A percentile compares a stretch with the other conserved stretches of the same genome.
These are phyloP conservation scores for Colletotrichum sublineola DNA, from an alignment of 2,329 filamentous ascomycete genomes.

Conservation along the genomic window DNA sequence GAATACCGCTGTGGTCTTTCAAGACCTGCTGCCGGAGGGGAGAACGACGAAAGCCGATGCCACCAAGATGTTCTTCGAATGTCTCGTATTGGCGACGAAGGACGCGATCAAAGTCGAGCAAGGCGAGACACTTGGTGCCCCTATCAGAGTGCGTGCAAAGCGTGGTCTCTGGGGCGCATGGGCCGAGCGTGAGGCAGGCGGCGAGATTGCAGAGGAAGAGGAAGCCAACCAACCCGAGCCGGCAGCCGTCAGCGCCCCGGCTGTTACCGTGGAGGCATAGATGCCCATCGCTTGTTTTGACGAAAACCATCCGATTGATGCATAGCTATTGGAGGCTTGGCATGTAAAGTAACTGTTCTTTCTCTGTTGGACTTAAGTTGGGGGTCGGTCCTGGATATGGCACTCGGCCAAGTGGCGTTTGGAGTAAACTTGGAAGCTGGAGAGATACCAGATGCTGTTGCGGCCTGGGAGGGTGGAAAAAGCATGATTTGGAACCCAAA, in stretches of 20 bases:
- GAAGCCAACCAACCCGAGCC: constrained; percentile 55
- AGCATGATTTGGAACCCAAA: constrained; percentile 40
- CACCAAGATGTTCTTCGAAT: constrained; percentile 99
- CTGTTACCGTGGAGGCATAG: constrained; percentile 56
- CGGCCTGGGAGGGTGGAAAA: constrained; percentile 39
- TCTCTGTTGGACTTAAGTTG: constrained; percentile 41
- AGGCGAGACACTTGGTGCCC: constrained; percentile 78
- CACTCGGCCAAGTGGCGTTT: constrained; percentile 44
- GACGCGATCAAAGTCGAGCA: constrained; percentile 98
- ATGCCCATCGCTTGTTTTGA: constrained; percentile 25
- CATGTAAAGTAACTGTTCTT: constrained; percentile 41
- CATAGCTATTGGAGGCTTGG: constrained; percentile 42
- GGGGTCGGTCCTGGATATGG: constrained; percentile 36
- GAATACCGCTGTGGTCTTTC: constrained; percentile 85
- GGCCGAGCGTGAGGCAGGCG: constrained; percentile 83
- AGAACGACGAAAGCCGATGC: constrained; percentile 88
- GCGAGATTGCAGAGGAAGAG: constrained; percentile 69
- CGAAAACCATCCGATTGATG: constrained; percentile 38
- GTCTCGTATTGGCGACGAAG: constrained; percentile 95
- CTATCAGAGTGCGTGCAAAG: constrained; percentile 89
- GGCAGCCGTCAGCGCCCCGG: constrained; percentile 44
- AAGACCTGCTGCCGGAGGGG: constrained; percentile 87
- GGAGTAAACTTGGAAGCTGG: constrained; percentile 42
- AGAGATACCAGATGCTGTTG: constrained; percentile 44
- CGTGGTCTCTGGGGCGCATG: constrained; percentile 96